Conservation (phyloP, 139 green algal species). For the Asterochloris erici region DNA sequence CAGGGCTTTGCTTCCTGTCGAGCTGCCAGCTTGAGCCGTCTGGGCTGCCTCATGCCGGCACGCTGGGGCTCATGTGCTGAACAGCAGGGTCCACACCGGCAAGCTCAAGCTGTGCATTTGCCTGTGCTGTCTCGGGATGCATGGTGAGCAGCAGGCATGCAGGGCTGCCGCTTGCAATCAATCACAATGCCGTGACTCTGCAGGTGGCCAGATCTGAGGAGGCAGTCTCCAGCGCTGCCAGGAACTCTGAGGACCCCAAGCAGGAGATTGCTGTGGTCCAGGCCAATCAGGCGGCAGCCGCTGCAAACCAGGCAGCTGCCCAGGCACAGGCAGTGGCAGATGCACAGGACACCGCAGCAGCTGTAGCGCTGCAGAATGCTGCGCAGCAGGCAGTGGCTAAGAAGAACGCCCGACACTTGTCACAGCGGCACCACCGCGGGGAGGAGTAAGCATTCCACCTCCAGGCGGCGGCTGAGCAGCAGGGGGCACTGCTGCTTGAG, state of each 20-base stretch:
- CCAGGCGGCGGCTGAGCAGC: too few species aligned
- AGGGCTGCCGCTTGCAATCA: neutral
- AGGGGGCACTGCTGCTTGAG: neutral
- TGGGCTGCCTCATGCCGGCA: neutral
- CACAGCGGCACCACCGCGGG: neutral
- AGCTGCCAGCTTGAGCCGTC: too few species aligned
- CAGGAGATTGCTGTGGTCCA: too few species aligned
- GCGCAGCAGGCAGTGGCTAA: constrained; percentile 2
- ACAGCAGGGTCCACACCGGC: neutral
- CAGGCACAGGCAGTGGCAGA: neutral
- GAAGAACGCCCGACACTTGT: neutral
- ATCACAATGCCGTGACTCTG: neutral
- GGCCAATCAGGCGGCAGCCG: constrained; percentile 9
- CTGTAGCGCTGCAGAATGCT: constrained; percentile 2
- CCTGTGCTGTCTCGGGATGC: neutral
- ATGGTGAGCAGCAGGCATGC: neutral
- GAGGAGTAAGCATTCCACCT: neutral
- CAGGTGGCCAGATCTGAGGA: neutral
- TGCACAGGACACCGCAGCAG: constrained; percentile 9
- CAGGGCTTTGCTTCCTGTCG: too few species aligned
- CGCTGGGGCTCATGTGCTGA: neutral
- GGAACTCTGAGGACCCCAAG: too few species aligned
- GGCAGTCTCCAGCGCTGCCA: too few species aligned
- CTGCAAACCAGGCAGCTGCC: neutral
- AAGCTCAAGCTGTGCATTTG: neutral